A percentile compares a stretch with the other conserved stretches of the same genome.
Conservation (phyloP, 768 basidiomycete species). For the Pleurotus cornucopiae region DNA sequence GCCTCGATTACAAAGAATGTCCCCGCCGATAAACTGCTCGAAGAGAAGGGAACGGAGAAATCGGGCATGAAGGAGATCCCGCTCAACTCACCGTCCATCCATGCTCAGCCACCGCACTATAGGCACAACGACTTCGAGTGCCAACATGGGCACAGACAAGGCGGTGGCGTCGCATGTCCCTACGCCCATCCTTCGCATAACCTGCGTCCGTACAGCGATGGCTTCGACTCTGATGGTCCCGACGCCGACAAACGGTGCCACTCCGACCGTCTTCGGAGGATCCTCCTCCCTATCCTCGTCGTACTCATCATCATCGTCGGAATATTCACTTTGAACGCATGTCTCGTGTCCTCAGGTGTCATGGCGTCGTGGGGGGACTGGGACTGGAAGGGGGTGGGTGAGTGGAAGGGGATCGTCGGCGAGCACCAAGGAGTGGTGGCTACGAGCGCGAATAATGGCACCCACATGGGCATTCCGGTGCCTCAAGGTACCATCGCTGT, state of each 20-base stretch:
- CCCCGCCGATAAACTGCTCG: not conserved
- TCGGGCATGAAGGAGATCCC: not conserved
- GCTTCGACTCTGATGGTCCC: not conserved
- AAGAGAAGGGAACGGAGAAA: not conserved
- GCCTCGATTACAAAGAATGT: not conserved
- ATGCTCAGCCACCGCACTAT: not conserved
- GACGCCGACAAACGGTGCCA: not conserved
- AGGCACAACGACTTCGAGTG: conserved; percentile 6
- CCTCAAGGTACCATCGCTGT: no score
- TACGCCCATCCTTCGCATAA: not conserved
- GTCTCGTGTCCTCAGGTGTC: not conserved
- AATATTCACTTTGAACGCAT: conserved; percentile 1
- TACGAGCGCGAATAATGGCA: no score
- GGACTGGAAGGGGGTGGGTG: conserved; percentile 6
- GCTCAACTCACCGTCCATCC: conserved; percentile 1
- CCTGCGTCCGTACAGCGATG: not conserved
- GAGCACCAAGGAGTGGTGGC: no score
- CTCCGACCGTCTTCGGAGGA: not conserved
- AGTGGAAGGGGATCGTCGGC: not conserved
- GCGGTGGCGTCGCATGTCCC: not conserved
- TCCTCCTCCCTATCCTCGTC: conserved; percentile 1
- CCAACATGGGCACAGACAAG: conserved; percentile 1
- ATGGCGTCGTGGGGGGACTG: conserved; percentile 2
- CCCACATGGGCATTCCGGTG: no score
- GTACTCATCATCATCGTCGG: conserved; percentile 2